Base-by-base conservation (phyloP, 345 rosid genomes). In the Lenwebbia sp. region DNA sequence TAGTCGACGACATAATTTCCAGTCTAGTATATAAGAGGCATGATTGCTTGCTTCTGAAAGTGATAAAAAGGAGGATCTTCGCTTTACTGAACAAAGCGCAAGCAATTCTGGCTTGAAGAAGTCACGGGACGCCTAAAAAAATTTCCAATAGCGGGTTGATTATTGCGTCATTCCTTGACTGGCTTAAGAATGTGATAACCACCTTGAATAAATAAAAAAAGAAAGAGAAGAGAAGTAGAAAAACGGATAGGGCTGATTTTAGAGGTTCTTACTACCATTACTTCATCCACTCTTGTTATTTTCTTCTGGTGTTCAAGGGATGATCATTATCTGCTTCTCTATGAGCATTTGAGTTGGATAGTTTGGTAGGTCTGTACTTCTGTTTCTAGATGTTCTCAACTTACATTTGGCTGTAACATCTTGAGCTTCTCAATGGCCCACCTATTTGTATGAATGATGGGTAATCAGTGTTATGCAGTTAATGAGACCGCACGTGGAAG, bases 401-500 rank as follows among this genome's bases (percentile, higher is more conserved):
- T 52, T 23, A 28, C 41, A 26, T 54, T 23, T 37, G 49, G 28
- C 15, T 23, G 4, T 84, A 19, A 49, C 78, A 84, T 22, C 53
- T n/a, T 47, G 55, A 82, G 84, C 13, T 33, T 82, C 37, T 84
- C 12, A 30, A 65, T 65, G 76, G 76, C 23, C 76, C 76, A 30
- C 13, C 40, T 65, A 65, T 15, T 65, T 62, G 76, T 65, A 65
- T 65, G 8, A 65, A 65, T 65, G 76, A 65, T 65, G 76, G 33
- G 12, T 65, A 15, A 15, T 84, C 22, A 51, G 56, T 82, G 54
- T 86, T 53, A 21, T 86, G 86, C 88, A 92, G 93, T 30, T 88
- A 87, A 83, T 92, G 89, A 90, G 92, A 87, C 92, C 92, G 37
- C 91, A 85, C 17, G 53, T 92, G 30, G 93, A 92, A 88, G 88